Percentiles rank a stretch among this genome's conserved stretches.
Conservation (phyloP, 345 rosid species). For the Syzygium aqueum region DNA sequence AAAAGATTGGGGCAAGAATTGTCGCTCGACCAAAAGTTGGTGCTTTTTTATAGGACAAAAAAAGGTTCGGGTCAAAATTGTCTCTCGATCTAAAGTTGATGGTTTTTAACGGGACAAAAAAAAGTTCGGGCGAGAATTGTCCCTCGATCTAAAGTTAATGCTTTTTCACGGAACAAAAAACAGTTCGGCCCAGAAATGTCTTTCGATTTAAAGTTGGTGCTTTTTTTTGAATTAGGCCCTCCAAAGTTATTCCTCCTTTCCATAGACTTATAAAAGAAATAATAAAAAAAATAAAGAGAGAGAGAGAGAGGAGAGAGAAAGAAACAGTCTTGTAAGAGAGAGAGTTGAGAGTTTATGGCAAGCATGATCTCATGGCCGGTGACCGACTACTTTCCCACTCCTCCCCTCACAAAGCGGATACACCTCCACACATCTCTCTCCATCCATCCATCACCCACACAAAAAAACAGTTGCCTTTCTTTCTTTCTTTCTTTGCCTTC, state of each 20-base stretch:
- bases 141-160: too few relatives aligned
- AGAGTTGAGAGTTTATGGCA: neutral
- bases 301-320: neutral
- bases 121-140: too few relatives aligned
- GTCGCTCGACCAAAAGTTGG: too few relatives aligned
- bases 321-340: neutral
- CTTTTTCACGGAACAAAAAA: too few relatives aligned
- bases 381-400: conserved; percentile 5
- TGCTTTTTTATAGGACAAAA: too few relatives aligned
- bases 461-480: neutral
- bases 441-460: neutral
- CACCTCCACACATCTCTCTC: neutral
- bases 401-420: neutral
- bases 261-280: neutral
- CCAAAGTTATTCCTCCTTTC: neutral
- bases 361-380: neutral
- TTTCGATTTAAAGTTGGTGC: too few relatives aligned
- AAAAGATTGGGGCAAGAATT: too few relatives aligned
- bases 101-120: too few relatives aligned
- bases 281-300: neutral
- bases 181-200: too few relatives aligned
- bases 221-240: too few relatives aligned
- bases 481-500: neutral
- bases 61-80: too few relatives aligned
- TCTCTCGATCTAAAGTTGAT: too few relatives aligned